Evolutionary conservation across 148 eudicot species (phyloP), one percentile per base, ranked within the genome.

Genomic region (Persicaria maculosa): DNA sequence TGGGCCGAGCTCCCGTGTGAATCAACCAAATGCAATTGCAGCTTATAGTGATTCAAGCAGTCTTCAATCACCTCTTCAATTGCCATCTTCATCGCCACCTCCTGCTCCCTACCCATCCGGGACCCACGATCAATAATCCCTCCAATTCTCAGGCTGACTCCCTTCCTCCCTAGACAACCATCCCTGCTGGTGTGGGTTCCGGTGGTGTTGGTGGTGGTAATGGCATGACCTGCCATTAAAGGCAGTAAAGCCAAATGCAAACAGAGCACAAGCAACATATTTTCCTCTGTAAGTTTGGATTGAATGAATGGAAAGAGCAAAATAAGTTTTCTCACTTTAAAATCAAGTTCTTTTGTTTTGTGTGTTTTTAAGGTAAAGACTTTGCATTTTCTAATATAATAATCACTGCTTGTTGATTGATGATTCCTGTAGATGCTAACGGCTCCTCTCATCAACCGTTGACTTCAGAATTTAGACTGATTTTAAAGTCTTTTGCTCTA

Each of bases 71-170:
- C 45, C 1, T 40, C 70, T 40, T 65, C 46, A 65, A 65, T 9
- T 65, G 70, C 47, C 45, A 65, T 40, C 31, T 65, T 65, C 70
- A 65, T 65, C 17, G 47, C 69, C 14, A 65, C 46, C 15, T 65
- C 69, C 4, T 65, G 69, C 69, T 65, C 69, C 9, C 46, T 65
- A 15, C 69, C 69, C 69, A 65, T 65, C 69, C 69, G 14, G 19
- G 47, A 40, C 17, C 69, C 69, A 14, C 69, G 9, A 5, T 65
- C 46, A 8, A 65, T 9, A 8, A 65, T 15, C 1, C 69, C 69
- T 65, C 69, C 69, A 36, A 65, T 15, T 4, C 46, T 15, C 69
- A 65, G 46, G 47, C 46, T 65, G 46, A 40, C 46, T n/a, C 5
- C 17, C 7, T 64, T 64, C 16, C 17, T 65, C 19, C 1, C 69